Conservation (phyloP, 164 flowering plant species). For the Cinnamomum micranthum region DNA sequence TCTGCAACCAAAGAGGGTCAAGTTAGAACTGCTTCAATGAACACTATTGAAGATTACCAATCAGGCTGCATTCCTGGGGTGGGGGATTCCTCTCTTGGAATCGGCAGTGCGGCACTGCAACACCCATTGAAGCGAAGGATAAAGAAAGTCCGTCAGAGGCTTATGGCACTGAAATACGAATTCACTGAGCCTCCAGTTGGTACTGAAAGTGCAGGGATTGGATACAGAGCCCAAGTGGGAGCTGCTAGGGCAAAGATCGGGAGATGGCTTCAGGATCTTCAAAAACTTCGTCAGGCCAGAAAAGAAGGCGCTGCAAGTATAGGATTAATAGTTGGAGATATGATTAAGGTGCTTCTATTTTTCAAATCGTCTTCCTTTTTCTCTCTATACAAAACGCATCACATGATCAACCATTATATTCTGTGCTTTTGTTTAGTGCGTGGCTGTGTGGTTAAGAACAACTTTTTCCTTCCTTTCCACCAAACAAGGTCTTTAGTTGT, state of each 20-base stretch:
- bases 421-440: background rate
- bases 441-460: background rate
- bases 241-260: conserved; percentile 84
- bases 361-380: conserved; percentile 1
- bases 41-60: conserved; percentile 49
- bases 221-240: conserved; percentile 67
- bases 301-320: conserved; percentile 91
- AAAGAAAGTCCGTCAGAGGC: conserved; percentile 79
- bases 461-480: background rate
- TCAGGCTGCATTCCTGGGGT: conserved; percentile 25
- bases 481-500: background rate
- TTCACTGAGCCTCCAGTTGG: conserved; percentile 55
- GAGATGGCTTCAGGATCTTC: conserved; percentile 95
- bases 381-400: background rate
- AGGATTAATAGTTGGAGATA: conserved; percentile 78
- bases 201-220: conserved; percentile 70
- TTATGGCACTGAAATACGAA: conserved; percentile 89
- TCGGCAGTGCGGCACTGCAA: conserved; percentile 38
- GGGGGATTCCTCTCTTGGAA: conserved; percentile 33
- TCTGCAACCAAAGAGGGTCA: conserved; percentile 55
- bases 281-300: conserved; percentile 88
- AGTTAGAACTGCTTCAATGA: conserved; percentile 41
- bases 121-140: conserved; percentile 69
- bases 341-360: conserved; percentile 66
- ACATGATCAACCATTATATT: no score